phyloP scores from a whole-genome alignment of 768 basidiomycete species.

The Tremella yokohamensis region DNA sequence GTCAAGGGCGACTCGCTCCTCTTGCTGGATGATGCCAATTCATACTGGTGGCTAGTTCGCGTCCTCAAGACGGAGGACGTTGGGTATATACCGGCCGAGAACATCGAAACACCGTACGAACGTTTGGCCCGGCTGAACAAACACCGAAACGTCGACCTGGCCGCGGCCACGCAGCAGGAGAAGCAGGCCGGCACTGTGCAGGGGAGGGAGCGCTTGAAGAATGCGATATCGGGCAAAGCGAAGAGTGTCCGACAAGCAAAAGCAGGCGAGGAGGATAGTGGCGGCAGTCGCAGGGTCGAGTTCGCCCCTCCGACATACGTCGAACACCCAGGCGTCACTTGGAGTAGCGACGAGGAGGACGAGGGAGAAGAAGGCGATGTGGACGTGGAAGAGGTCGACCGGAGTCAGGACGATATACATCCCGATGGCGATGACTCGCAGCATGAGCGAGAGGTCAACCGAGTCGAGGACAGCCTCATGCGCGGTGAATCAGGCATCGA shows the following conservation, averaged over 20 bases:
- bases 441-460: slow-evolving; percentile 15
- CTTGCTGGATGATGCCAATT: slow-evolving; percentile 96
- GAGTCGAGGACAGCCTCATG: slow-evolving; percentile 11
- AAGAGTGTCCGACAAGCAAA: slow-evolving; percentile 24
- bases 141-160: slow-evolving; percentile 82
- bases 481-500: slow-evolving; percentile 51
- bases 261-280: slow-evolving; percentile 16
- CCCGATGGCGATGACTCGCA: slow-evolving; percentile 52
- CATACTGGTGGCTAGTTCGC: slow-evolving; percentile 99
- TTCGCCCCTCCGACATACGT: slow-evolving; percentile 63
- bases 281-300: slow-evolving; percentile 58
- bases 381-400: slow-evolving; percentile 19
- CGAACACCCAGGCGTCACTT: slow-evolving; percentile 52
- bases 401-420: slow-evolving; percentile 59
- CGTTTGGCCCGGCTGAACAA: slow-evolving; percentile 92
- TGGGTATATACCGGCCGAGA: slow-evolving; percentile 98
- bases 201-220: slow-evolving; percentile 28
- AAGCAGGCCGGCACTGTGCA: slow-evolving; percentile 36
- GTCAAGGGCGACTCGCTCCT: slow-evolving; percentile 96
- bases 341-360: slow-evolving; percentile 55
- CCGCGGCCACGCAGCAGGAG: slow-evolving; percentile 38
- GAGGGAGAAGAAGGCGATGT: slow-evolving; percentile 57
- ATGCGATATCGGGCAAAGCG: slow-evolving; percentile 26
- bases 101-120: slow-evolving; percentile 98
- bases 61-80: slow-evolving; percentile 98